A percentile compares a stretch with the other conserved stretches of the same genome.
Conservation (phyloP, 75 land plant species). For the Azolla pinnata region DNA sequence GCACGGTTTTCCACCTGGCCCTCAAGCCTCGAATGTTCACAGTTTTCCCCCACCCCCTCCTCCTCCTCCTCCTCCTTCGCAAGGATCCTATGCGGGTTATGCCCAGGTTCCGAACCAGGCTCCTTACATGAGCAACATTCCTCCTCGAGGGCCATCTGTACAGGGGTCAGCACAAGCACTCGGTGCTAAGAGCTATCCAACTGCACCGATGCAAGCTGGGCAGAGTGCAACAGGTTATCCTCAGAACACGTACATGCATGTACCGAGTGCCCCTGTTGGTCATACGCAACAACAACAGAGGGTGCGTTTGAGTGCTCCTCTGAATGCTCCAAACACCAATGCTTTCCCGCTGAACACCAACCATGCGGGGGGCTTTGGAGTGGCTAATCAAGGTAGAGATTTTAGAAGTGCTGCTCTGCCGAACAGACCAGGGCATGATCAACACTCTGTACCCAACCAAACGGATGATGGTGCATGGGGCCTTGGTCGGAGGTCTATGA, state of each 20-base stretch:
- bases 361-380: background rate
- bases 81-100: background rate
- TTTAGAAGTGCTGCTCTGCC: background rate
- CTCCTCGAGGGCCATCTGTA: background rate
- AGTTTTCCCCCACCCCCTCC: background rate
- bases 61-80: background rate
- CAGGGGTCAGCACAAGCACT: too few species aligned
- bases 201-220: too few species aligned
- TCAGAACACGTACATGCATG: background rate
- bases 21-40: background rate
- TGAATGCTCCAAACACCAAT: background rate
- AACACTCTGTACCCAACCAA: background rate
- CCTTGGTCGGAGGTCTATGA: too few species aligned
- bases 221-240: background rate
- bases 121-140: background rate
- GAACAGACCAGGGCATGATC: background rate
- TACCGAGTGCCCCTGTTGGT: background rate
- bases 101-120: background rate
- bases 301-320: background rate
- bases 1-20: background rate
- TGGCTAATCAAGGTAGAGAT: background rate
- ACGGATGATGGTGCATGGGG: conserved; percentile 7
- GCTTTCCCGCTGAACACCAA: background rate
- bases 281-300: background rate
- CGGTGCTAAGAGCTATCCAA: too few species aligned